Evolutionary conservation across 2,329 filamentous ascomycete species (phyloP).

Genomic region (Sporothrix luriei): DNA sequence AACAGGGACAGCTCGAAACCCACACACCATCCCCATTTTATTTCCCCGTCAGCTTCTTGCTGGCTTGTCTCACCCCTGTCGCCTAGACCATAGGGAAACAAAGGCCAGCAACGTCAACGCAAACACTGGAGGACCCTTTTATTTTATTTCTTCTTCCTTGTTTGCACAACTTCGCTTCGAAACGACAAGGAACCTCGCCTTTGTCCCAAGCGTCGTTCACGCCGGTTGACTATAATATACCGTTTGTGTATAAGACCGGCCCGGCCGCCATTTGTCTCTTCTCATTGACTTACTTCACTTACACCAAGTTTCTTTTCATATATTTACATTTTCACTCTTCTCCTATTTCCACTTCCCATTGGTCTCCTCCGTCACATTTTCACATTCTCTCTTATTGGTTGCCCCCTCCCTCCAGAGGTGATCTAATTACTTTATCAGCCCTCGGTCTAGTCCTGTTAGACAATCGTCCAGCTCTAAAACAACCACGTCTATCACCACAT

Average conservation of each 20-base stretch:
- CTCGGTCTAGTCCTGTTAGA: background rate
- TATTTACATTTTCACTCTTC: slow-evolving; percentile 6
- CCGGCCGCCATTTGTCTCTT: background rate
- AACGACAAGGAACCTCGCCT: background rate
- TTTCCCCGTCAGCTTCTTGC: background rate
- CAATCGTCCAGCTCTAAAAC: no score
- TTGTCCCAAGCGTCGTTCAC: background rate
- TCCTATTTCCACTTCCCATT: background rate
- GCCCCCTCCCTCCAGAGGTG: background rate
- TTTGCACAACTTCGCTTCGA: background rate
- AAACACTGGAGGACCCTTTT: slow-evolving; percentile 9
- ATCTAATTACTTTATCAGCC: background rate
- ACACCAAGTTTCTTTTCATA: background rate
- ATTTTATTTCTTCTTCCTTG: background rate
- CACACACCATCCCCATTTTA: background rate
- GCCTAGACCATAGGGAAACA: background rate
- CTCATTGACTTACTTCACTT: background rate
- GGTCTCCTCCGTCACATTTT: no score
- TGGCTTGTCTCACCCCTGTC: slow-evolving; percentile 14
- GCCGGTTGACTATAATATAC: background rate
- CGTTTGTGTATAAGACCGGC: slow-evolving; percentile 15
- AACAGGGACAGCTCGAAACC: slow-evolving; percentile 19
- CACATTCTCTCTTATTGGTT: background rate
- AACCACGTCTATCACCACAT: no score
- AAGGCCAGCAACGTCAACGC: background rate